Percentiles rank a stretch among this genome's conserved stretches.
phyloP scores from a whole-genome alignment of 208 protist species.

The Leishmania lainsoni region DNA sequence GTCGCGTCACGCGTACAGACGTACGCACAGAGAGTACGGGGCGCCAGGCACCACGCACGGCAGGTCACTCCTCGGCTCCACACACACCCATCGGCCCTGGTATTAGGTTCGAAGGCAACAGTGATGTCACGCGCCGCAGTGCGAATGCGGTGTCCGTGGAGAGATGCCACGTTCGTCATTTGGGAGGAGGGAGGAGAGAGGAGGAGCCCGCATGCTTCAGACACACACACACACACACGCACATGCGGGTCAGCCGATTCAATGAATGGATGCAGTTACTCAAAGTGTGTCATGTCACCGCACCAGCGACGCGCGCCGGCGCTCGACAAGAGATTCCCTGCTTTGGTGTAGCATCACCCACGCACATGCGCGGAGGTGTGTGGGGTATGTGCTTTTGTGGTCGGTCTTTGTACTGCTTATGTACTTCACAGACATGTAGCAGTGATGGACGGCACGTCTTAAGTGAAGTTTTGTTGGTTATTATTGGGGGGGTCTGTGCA shows the following conservation, averaged over 20 bases:
- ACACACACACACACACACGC: neutral
- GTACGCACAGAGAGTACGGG: no score
- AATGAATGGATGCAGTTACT: constrained; percentile 37
- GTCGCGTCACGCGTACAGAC: no score
- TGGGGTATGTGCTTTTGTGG: neutral
- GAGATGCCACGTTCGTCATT: constrained; percentile 26
- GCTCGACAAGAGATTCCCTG: constrained; percentile 49
- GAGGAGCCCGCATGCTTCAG: neutral
- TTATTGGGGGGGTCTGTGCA: neutral
- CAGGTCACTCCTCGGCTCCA: no score
- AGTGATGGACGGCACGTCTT: neutral
- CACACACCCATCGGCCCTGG: no score
- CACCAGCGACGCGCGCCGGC: constrained; percentile 16
- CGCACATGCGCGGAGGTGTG: neutral
- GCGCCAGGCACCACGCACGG: no score
- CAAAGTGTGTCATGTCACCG: constrained; percentile 51
- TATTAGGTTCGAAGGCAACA: constrained; percentile 32
- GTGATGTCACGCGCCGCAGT: constrained; percentile 20
- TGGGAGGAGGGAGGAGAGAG: neutral
- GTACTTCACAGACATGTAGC: neutral
- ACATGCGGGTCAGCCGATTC: neutral
- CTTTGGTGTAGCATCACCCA: constrained; percentile 40
- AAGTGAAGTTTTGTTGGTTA: neutral
- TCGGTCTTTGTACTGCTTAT: neutral
- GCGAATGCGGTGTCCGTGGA: constrained; percentile 22